Evolutionary conservation across 345 rosid genomes (phyloP).

Genomic region (Salix suchowensis): DNA sequence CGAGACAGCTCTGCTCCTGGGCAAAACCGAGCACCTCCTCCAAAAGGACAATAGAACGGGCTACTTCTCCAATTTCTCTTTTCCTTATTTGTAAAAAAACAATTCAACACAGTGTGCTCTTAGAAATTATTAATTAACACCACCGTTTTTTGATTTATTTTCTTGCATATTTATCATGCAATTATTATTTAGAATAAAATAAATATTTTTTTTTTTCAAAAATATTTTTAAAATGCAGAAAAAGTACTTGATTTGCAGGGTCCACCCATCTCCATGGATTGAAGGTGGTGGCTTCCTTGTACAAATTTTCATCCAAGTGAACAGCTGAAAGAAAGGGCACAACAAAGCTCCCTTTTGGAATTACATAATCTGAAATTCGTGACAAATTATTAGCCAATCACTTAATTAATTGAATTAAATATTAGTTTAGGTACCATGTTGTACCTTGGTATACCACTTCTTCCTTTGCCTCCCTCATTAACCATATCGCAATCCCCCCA

Average conservation of each 20-base stretch:
- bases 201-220: no score
- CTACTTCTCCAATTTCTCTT: constrained; percentile 87
- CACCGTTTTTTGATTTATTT: no score
- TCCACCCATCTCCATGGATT: constrained; percentile 93
- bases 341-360: constrained; percentile 81
- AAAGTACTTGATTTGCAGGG: constrained; percentile 52
- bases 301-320: constrained; percentile 62
- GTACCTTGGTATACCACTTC: constrained; percentile 69
- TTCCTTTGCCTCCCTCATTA: constrained; percentile 81
- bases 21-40: constrained; percentile 85
- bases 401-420: no score
- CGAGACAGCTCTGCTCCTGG: constrained; percentile 91
- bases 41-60: constrained; percentile 58
- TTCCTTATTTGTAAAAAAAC: constrained; percentile 33
- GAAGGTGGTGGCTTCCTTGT: constrained; percentile 51
- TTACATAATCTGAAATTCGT: constrained; percentile 47
- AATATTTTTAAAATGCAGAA: not conserved
- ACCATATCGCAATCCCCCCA: constrained; percentile 89
- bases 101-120: no score
- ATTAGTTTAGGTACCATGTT: not conserved
- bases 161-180: no score
- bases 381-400: not conserved
- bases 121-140: no score
- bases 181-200: no score
- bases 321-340: constrained; percentile 86